Evolutionary conservation across 2,329 filamentous ascomycete genomes (phyloP), one percentile per base, ranked within the genome.

Genomic region (Dothidotthia symphoricarpi): DNA sequence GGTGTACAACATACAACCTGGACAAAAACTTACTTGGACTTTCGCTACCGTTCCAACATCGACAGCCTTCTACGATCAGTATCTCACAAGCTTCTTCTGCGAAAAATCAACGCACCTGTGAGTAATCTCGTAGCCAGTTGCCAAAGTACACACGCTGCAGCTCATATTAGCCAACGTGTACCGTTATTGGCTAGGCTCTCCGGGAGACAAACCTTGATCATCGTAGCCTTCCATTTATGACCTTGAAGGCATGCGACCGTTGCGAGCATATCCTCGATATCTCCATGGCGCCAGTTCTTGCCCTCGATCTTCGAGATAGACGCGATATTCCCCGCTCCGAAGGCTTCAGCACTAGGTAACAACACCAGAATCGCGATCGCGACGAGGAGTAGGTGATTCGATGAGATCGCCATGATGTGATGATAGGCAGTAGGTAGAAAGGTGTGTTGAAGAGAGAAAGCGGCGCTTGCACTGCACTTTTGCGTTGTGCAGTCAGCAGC

Each of bases 11-110:
- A 49, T 36, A 26, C 25, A 28, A 13, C 28, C 25, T 28, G 22
- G 17, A 9, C 17, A n/a, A 27, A 16, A 24, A 47, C 53, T 44
- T 45, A 61, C 60, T 34, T 66, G 73, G 11, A 78, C 74, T 51
- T 71, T 72, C 45, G 75, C 73, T 26, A 78, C 57, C 7, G 75
- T 77, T 6, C 73, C 75, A 17, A 73, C 72, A 57, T 79, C 76
- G 36, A 79, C 71, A 44, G 76, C 75, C 66, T 79, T 68, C 11
- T 56, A 22, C 64, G 43, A 43, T 71, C 63, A 59, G 73, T 66
- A 53, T 63, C 49, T 64, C 61, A 44, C 15, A 5, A 13, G 6
- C 22, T 14, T 72, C 69, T 19, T n/a, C 11, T 3, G 12, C 3
- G 25, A 3, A 12, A n/a, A 4, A n/a, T 3, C 32, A 10, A 31